Percentiles rank a stretch among this genome's conserved stretches.
Evolutionary conservation across 164 flowering plant genomes (phyloP).

Genomic region (Sextonia rubra): DNA sequence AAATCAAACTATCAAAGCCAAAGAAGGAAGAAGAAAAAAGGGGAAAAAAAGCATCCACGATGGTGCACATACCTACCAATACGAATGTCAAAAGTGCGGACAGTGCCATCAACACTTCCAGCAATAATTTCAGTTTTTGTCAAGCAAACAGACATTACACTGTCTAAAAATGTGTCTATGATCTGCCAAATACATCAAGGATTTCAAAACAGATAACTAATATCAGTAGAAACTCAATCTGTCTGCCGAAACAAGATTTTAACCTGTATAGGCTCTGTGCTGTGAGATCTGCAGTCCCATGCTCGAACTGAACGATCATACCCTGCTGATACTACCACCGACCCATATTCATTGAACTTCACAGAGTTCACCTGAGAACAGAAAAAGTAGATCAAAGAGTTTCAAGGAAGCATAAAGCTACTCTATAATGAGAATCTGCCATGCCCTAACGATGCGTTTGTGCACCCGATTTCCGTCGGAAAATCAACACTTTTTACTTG

Average conservation of each 20-base stretch:
- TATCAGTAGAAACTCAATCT: neutral
- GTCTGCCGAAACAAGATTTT: neutral
- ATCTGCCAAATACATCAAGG: slow-evolving; percentile 38
- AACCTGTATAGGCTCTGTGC: slow-evolving; percentile 95
- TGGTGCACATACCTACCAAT: slow-evolving; percentile 79
- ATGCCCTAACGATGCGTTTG: no score
- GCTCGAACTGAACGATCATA: slow-evolving; percentile 89
- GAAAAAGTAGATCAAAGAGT: neutral
- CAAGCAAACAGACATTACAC: slow-evolving; percentile 86
- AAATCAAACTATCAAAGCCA: neutral
- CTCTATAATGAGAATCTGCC: no score
- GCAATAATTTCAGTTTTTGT: slow-evolving; percentile 90
- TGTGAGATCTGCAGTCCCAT: slow-evolving; percentile 98
- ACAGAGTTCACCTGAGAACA: slow-evolving; percentile 82
- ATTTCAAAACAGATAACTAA: neutral
- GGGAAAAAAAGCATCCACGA: neutral
- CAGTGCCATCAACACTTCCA: slow-evolving; percentile 98
- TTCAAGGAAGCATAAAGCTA: neutral
- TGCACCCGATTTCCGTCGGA: no score
- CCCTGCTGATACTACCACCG: slow-evolving; percentile 90
- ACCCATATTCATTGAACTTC: slow-evolving; percentile 78
- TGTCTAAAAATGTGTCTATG: slow-evolving; percentile 76
- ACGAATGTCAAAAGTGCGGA: slow-evolving; percentile 91
- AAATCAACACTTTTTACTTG: no score
- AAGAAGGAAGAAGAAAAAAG: neutral